phyloP scores from a whole-genome alignment of 257 asterid genomes.

The Eustoma russellianum region DNA sequence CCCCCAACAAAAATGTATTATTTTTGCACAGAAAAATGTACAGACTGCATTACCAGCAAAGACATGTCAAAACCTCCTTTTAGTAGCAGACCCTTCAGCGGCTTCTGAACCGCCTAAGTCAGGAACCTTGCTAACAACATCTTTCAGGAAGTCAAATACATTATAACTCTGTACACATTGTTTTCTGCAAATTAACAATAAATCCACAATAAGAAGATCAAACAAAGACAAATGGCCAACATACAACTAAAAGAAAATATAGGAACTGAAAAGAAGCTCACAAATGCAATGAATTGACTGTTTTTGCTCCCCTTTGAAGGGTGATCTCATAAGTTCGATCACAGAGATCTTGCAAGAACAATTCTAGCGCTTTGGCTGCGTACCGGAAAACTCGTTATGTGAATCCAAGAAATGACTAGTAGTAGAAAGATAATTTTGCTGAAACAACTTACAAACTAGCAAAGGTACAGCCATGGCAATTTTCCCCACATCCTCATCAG shows the following conservation, averaged over 20 bases:
- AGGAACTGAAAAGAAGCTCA: slow-evolving; percentile 25
- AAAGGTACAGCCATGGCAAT: slow-evolving; percentile 96
- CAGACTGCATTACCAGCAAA: neutral
- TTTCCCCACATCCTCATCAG: slow-evolving; percentile 97
- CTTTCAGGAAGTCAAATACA: slow-evolving; percentile 91
- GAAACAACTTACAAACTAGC: slow-evolving; percentile 64
- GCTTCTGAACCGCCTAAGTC: slow-evolving; percentile 48
- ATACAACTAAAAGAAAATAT: neutral
- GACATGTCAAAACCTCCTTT: slow-evolving; percentile 4
- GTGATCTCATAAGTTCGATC: slow-evolving; percentile 95
- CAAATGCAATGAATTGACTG: slow-evolving; percentile 86
- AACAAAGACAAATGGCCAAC: neutral
- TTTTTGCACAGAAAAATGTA: neutral
- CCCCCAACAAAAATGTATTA: neutral
- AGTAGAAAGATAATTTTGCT: neutral
- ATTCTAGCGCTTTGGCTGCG: slow-evolving; percentile 92
- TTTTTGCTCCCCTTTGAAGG: slow-evolving; percentile 88
- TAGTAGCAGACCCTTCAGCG: slow-evolving; percentile 6
- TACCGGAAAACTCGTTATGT: slow-evolving; percentile 10
- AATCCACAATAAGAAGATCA: neutral
- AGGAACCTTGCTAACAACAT: slow-evolving; percentile 92
- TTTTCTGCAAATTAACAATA: slow-evolving; percentile 44
- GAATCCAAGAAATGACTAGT: slow-evolving; percentile 6
- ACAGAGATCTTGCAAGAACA: slow-evolving; percentile 96
- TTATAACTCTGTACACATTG: slow-evolving; percentile 83